Evolutionary conservation across 495 filamentous ascomycete species (phyloP), one percentile per base, ranked within the genome.

Genomic region (Penicillium egyptiacum): DNA sequence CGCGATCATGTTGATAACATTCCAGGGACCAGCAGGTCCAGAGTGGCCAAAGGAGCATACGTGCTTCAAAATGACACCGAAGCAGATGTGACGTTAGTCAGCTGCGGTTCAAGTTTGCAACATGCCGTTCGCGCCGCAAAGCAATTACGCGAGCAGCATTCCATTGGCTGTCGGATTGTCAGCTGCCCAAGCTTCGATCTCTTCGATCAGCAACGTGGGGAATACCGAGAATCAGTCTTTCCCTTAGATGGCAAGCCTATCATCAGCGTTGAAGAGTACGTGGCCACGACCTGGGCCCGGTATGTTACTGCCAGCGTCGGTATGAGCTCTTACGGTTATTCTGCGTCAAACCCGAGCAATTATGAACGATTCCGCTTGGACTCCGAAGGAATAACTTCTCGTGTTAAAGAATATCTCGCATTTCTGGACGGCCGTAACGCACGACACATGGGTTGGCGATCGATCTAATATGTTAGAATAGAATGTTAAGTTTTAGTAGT

Each of bases 21-120:
- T 26, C 52, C 59, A n/a, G 51, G 50, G 12, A 69, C 73, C 4
- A 37, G 47, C 37, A 58, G 66, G 8, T 30, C 60, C 20, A 64
- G 64, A 26, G 73, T 75, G 2, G 37, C 39, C 16, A 64, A 59
- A 28, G 74, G 74, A 37, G 74, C 66, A 1, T 77, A 77, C 53
- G 68, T 77, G 20, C 51, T 77, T 16, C 48, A 61, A 16, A 50
- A 70, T n/a, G 42, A 57, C 17, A 17, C 26, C 19, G 44, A 57
- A 46, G 66, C 71, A 1, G 50, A 70, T 31, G 55, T 75, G 16
- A 75, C 72, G 5, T 55, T 77, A 17, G 63, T 75, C 30, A 70
- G 66, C 43, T 64, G 67, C 28, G 74, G 74, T 26, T 64, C 68
- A 1, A 69, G 72, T 41, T 52, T 75, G 39, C 51, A 46, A 72